Evolutionary conservation across 2,329 filamentous ascomycete species (phyloP), one percentile per base, ranked within the genome.

Genomic region (Nemania sp.): DNA sequence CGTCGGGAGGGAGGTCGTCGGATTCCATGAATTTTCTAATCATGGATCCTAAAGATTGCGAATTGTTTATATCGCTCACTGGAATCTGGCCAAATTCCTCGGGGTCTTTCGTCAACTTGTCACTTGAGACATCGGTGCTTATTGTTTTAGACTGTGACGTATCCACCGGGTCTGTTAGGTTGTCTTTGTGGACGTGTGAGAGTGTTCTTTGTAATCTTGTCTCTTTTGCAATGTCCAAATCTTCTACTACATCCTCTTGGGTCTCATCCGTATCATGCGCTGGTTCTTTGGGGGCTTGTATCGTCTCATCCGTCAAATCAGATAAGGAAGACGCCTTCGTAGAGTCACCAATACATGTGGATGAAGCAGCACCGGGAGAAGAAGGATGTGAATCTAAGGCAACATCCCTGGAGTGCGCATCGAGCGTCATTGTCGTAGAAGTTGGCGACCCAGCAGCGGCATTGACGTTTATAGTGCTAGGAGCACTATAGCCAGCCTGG

Each of bases 301-400:
- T 77, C 4, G 88, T 89, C 74, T 89, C 87, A 66, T 90, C 86
- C 1, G 88, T 90, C 1, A 86, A 87, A 68, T 89, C 89, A 5
- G 88, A 90, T 10, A 90, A 76, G 0, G 89, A 90, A 0, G 88
- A 90, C 3, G 89, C 88, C 72, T 87, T 88, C 6, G 89, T 90
- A 2, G 88, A 90, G 57, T 86, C 83, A 15, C 83, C 86, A 45
- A 84, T 80, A 66, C 90, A 88, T 5, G 87, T 89, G 18, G 82
- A 83, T 22, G 77, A 78, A 8, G 80, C 80, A 52, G 83, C 83
- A 24, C 85, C 76, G 0, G 88, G 88, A 15, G 88, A 90, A 11
- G 85, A 78, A 4, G 88, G 87, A 60, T 86, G 86, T 1, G 88
- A 90, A 75, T 89, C 87, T 24, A 82, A 83, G 63, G 82, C 82